Evolutionary conservation across 176 grass and related monocot species (phyloP).

Genomic region (Phyllostachys edulis): DNA sequence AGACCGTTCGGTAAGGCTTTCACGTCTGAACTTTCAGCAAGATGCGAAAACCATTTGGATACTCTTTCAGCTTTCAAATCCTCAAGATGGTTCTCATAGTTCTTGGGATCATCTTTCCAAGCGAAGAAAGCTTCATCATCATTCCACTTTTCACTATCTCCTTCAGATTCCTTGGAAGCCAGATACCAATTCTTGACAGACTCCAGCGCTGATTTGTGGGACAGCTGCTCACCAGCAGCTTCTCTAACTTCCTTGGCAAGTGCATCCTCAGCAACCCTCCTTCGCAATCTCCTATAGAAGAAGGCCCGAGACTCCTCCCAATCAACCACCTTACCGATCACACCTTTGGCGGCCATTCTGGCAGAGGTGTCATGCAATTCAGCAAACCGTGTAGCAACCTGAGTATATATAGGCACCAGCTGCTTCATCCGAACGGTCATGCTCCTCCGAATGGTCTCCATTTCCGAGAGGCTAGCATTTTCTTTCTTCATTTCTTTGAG

Average conservation of each 20-base stretch:
- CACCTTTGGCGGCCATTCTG: slow-evolving; percentile 92
- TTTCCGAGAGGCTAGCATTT: slow-evolving; percentile 33
- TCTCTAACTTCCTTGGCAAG: slow-evolving; percentile 62
- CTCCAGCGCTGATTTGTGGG: slow-evolving; percentile 52
- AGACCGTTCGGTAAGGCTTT: slow-evolving; percentile 66
- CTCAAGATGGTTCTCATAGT: slow-evolving; percentile 62
- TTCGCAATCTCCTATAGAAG: slow-evolving; percentile 84
- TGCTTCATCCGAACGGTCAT: slow-evolving; percentile 65
- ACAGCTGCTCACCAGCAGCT: slow-evolving; percentile 67
- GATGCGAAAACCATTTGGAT: slow-evolving; percentile 49
- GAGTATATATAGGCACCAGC: slow-evolving; percentile 80
- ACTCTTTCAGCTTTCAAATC: slow-evolving; percentile 74
- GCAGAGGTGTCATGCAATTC: slow-evolving; percentile 87
- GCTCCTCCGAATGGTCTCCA: slow-evolving; percentile 55
- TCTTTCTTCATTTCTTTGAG: slow-evolving; percentile 57
- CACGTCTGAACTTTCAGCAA: slow-evolving; percentile 66
- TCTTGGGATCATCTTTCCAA: slow-evolving; percentile 77
- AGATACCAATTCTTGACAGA: slow-evolving; percentile 77
- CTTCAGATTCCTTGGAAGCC: slow-evolving; percentile 31
- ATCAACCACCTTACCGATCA: slow-evolving; percentile 77
- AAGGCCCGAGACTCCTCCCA: slow-evolving; percentile 77
- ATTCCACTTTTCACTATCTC: slow-evolving; percentile 49
- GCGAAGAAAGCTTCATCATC: slow-evolving; percentile 85
- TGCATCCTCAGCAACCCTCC: slow-evolving; percentile 69
- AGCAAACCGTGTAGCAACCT: slow-evolving; percentile 92